Evolutionary conservation across 305 asterid genomes (phyloP).

Genomic region (Fraxinus angustifolia): DNA sequence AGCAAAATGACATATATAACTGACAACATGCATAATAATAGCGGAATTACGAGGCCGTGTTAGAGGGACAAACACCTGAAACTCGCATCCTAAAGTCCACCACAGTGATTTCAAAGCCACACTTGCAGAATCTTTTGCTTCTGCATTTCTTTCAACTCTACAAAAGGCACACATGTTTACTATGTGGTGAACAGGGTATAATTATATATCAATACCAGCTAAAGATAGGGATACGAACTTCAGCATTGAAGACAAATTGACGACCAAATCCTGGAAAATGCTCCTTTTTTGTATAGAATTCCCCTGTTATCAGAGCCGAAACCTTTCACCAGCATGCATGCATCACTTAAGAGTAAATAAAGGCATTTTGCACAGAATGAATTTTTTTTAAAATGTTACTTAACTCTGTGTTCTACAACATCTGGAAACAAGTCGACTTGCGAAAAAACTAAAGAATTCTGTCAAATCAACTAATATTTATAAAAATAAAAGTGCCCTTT

Average conservation of each 20-base stretch:
- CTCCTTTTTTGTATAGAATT: slow-evolving; percentile 81
- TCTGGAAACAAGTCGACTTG: slow-evolving; percentile 96
- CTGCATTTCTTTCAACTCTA: slow-evolving; percentile 75
- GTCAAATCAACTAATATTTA: slow-evolving; percentile 20
- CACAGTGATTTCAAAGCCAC: slow-evolving; percentile 93
- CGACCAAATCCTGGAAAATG: slow-evolving; percentile 98
- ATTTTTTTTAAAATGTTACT: slow-evolving; percentile 71
- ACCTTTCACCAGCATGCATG: slow-evolving; percentile 62
- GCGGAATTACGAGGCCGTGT: slow-evolving; percentile 4
- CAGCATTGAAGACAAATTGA: slow-evolving; percentile 79
- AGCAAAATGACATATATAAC: background rate
- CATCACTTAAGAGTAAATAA: slow-evolving; percentile 40
- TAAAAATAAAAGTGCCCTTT: background rate
- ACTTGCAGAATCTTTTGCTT: slow-evolving; percentile 92
- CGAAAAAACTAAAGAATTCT: slow-evolving; percentile 17
- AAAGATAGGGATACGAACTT: slow-evolving; percentile 47
- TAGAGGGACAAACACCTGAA: slow-evolving; percentile 44
- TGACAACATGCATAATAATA: slow-evolving; percentile 3
- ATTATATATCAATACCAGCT: background rate
- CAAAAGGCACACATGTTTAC: slow-evolving; percentile 11
- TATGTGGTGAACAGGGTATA: slow-evolving; percentile 1
- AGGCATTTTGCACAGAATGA: slow-evolving; percentile 21
- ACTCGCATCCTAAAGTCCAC: slow-evolving; percentile 93
- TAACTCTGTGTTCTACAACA: slow-evolving; percentile 66
- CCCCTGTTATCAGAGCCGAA: slow-evolving; percentile 95